These are phyloP conservation scores for Chloris gayana DNA, from an alignment of 176 grass and related monocot species.

Conservation along the genomic window DNA sequence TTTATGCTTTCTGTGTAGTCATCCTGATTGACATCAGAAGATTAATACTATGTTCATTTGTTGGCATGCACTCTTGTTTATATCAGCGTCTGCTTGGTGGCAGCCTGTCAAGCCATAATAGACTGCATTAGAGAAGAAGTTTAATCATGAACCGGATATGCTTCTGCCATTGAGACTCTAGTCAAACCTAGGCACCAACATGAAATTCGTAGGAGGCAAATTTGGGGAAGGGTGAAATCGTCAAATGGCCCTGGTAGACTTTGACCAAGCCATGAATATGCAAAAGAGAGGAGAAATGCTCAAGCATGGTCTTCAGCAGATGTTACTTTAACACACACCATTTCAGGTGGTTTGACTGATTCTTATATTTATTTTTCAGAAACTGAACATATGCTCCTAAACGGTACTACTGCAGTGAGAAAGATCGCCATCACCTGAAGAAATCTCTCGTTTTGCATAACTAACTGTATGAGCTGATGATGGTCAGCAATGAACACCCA, in stretches of 20 bases:
- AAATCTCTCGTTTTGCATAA: too few relatives aligned
- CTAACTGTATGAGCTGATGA: background rate
- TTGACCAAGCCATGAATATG: background rate
- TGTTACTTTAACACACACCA: slow-evolving; percentile 33
- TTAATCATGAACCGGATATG: background rate
- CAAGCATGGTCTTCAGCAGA: slow-evolving; percentile 17
- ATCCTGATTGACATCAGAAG: background rate
- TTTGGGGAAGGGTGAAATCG: too few relatives aligned
- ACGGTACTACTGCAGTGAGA: background rate
- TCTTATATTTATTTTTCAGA: background rate
- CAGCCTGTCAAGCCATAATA: background rate
- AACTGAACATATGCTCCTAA: background rate
- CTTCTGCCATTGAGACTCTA: background rate
- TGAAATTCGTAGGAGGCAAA: background rate
- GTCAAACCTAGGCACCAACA: slow-evolving; percentile 32
- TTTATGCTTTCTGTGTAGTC: background rate
- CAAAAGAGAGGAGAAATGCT: slow-evolving; percentile 14
- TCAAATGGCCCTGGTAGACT: slow-evolving; percentile 15
- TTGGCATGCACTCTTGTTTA: background rate
- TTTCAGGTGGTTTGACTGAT: slow-evolving; percentile 44
- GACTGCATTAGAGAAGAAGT: background rate
- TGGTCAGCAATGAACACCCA: slow-evolving; percentile 18
- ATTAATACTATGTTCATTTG: background rate
- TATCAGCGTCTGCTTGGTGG: background rate
- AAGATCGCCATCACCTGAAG: background rate